phyloP scores from a whole-genome alignment of 495 filamentous ascomycete species.

The Lophiotrema nucula region DNA sequence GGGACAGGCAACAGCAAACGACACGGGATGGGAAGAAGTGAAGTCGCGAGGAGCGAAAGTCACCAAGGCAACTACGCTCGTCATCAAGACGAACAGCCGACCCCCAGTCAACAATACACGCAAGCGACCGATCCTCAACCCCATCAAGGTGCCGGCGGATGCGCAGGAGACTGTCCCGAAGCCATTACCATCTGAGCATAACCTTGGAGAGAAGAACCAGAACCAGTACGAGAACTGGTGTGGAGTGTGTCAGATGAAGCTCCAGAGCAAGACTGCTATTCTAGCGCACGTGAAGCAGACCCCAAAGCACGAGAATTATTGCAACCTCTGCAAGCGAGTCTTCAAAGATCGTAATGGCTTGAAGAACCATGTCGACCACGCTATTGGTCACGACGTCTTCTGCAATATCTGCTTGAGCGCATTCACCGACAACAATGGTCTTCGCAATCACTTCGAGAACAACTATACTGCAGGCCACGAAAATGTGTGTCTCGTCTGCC shows the following conservation, averaged over 20 bases:
- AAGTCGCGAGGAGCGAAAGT: not conserved
- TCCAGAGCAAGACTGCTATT: conserved; percentile 1
- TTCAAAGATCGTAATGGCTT: conserved; percentile 27
- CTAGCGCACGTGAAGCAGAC: conserved; percentile 8
- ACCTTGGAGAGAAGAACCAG: too few species aligned
- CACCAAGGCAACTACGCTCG: not conserved
- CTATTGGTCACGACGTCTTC: conserved; percentile 8
- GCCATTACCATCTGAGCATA: too few species aligned
- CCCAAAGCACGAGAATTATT: conserved; percentile 22
- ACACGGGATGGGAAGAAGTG: not conserved
- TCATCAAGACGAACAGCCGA: not conserved
- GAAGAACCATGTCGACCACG: conserved; percentile 22
- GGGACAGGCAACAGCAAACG: not conserved
- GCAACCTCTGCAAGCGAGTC: conserved; percentile 23
- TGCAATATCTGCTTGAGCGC: conserved; percentile 29
- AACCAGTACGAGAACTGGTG: conserved; percentile 25
- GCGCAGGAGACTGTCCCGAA: too few species aligned
- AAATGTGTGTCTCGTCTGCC: conserved; percentile 10
- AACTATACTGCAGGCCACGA: conserved; percentile 12
- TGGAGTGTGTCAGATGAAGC: conserved; percentile 7
- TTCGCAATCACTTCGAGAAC: conserved; percentile 21
- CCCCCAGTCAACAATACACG: too few species aligned
- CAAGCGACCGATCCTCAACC: too few species aligned
- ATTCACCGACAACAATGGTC: conserved; percentile 10
- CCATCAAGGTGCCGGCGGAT: too few species aligned